Conservation (phyloP, 305 asterid genomes). For the Fraxinus xanthoxyloides region DNA sequence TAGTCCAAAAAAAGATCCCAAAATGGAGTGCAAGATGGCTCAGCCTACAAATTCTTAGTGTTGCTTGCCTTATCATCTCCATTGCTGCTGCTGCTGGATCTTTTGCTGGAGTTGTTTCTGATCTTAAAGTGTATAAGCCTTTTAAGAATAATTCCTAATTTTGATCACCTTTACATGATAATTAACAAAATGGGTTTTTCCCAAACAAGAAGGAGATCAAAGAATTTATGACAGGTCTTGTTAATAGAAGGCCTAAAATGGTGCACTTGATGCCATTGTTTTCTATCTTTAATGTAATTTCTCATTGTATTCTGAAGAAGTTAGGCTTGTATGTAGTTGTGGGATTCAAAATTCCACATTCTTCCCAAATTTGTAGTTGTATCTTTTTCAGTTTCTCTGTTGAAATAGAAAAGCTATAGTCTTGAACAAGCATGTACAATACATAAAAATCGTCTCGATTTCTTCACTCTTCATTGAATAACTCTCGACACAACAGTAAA, state of each 20-base stretch:
- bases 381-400: neutral
- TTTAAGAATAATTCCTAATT: constrained; percentile 43
- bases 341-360: constrained; percentile 10
- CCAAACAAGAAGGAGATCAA: neutral
- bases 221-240: constrained; percentile 11
- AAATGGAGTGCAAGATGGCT: constrained; percentile 68
- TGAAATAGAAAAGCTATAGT: neutral
- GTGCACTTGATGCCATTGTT: neutral
- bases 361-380: constrained; percentile 12
- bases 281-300: neutral
- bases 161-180: neutral
- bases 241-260: neutral
- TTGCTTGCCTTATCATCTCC: constrained; percentile 57
- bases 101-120: constrained; percentile 66
- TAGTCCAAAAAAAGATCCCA: constrained; percentile 16
- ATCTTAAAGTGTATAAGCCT: constrained; percentile 68
- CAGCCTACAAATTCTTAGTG: constrained; percentile 53
- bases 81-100: constrained; percentile 73
- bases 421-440: neutral
- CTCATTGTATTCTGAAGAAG: neutral
- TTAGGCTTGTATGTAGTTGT: constrained; percentile 7
- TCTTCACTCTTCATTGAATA: neutral
- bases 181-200: neutral
- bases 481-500: neutral
- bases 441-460: neutral